phyloP scores from a whole-genome alignment of 345 rosid genomes.

The Clausena lansium region DNA sequence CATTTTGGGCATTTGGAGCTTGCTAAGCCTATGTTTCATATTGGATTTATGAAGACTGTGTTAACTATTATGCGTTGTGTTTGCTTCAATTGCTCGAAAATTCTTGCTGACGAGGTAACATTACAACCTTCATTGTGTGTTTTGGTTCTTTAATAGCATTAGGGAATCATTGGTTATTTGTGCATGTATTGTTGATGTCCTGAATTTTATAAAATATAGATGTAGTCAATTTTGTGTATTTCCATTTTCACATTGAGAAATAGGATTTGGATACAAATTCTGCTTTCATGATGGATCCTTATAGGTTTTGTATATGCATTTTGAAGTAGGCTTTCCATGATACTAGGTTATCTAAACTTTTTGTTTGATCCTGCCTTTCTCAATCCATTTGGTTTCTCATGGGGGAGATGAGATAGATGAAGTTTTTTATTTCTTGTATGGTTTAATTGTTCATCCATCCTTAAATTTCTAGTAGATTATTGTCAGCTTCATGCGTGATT shows the following conservation, averaged over 20 bases:
- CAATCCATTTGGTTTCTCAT: background rate
- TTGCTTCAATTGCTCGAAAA: conserved; percentile 93
- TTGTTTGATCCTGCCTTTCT: background rate
- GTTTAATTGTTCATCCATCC: background rate
- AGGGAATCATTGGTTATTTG: too few relatives aligned
- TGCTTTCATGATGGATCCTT: too few relatives aligned
- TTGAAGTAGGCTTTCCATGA: too few relatives aligned
- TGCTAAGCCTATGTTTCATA: conserved; percentile 94
- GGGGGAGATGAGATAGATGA: too few relatives aligned
- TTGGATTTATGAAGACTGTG: conserved; percentile 88
- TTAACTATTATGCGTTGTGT: conserved; percentile 85
- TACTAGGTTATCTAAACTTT: too few relatives aligned
- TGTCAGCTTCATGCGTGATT: background rate
- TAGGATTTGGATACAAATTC: too few relatives aligned
- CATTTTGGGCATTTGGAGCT: conserved; percentile 97
- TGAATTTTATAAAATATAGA: too few relatives aligned
- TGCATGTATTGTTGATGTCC: too few relatives aligned
- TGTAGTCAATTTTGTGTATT: too few relatives aligned
- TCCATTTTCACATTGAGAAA: too few relatives aligned
- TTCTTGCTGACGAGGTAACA: conserved; percentile 82
- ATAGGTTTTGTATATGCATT: too few relatives aligned
- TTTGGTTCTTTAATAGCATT: too few relatives aligned
- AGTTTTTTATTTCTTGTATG: background rate
- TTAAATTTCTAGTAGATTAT: background rate
- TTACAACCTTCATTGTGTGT: background rate